Evolutionary conservation across 257 asterid genomes (phyloP).

Genomic region (Nicotiana knightiana): DNA sequence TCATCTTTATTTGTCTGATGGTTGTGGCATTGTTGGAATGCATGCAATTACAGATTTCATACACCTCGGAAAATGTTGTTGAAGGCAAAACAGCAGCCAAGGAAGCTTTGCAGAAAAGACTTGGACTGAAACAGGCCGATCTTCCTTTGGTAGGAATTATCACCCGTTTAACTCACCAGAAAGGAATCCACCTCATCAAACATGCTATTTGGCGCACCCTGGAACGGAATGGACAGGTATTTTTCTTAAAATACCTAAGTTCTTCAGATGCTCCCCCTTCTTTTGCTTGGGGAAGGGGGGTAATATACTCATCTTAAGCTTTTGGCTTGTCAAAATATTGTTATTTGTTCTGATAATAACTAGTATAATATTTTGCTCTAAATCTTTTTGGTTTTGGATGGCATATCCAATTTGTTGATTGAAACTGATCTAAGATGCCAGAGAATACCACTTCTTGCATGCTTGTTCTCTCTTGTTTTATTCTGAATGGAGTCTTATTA

Average conservation of each 20-base stretch:
- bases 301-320: conserved; percentile 1
- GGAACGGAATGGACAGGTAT: conserved; percentile 89
- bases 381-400: background rate
- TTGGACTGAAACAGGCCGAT: conserved; percentile 71
- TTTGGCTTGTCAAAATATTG: background rate
- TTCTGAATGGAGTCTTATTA: conserved; percentile 2
- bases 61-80: conserved; percentile 82
- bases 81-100: conserved; percentile 96
- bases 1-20: conserved; percentile 6
- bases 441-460: background rate
- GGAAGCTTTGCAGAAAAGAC: conserved; percentile 82
- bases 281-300: background rate
- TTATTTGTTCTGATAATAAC: background rate
- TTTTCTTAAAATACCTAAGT: conserved; percentile 3
- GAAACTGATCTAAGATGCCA: conserved; percentile 8
- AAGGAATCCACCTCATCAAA: conserved; percentile 96
- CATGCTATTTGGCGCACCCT: conserved; percentile 93
- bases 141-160: conserved; percentile 84
- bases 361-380: background rate
- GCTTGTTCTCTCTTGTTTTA: background rate
- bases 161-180: conserved; percentile 95
- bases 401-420: background rate
- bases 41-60: conserved; percentile 50
- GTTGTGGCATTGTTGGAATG: conserved; percentile 15
- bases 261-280: conserved; percentile 4